phyloP scores from a whole-genome alignment of 2,329 filamentous ascomycete species.

The Aspergillus fijiensis region DNA sequence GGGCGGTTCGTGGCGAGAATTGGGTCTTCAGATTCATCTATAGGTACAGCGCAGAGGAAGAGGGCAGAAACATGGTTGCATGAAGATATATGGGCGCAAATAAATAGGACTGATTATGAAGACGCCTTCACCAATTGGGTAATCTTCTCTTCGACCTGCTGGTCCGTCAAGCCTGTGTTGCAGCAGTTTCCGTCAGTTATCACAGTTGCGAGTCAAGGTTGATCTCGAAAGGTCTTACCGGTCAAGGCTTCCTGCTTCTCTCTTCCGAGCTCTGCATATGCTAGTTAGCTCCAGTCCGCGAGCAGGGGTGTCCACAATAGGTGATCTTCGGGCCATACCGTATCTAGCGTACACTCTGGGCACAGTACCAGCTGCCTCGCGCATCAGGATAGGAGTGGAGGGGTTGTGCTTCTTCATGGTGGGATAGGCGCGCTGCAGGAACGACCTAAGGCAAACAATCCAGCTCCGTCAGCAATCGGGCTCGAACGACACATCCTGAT shows the following conservation, averaged over 20 bases:
- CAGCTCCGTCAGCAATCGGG: neutral
- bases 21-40: constrained; percentile 35
- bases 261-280: constrained; percentile 60
- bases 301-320: neutral
- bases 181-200: neutral
- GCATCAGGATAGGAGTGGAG: constrained; percentile 86
- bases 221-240: constrained; percentile 44
- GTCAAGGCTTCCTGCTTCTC: constrained; percentile 65
- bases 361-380: constrained; percentile 81
- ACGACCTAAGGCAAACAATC: constrained; percentile 60
- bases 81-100: constrained; percentile 25
- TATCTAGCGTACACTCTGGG: constrained; percentile 92
- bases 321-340: constrained; percentile 56
- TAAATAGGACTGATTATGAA: constrained; percentile 28
- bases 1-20: constrained; percentile 7
- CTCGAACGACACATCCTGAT: neutral
- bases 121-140: constrained; percentile 60
- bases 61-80: constrained; percentile 23
- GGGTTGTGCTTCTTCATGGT: constrained; percentile 99
- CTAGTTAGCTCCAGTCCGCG: constrained; percentile 17
- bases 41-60: constrained; percentile 37
- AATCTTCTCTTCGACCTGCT: constrained; percentile 69
- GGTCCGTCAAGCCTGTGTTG: constrained; percentile 61
- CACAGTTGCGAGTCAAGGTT: neutral
- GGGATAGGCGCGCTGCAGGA: constrained; percentile 87